Base-by-base conservation (phyloP, 108 stramenopile genomes). In the Pseudonitzschia multiseries region DNA sequence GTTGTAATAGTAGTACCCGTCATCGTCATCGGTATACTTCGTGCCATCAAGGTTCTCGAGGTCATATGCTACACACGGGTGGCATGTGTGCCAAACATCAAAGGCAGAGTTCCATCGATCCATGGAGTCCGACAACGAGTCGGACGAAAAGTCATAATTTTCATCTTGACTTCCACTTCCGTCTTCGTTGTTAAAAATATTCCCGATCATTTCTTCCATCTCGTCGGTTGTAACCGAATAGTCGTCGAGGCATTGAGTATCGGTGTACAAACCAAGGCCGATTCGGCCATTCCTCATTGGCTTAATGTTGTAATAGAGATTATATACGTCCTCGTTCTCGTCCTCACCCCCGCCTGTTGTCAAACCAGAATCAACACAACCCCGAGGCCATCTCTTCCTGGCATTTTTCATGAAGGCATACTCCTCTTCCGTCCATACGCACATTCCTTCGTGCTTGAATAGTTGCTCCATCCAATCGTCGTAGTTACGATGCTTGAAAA, bases 401-500 rank as follows among this genome's bases (percentile, higher is more conserved):
- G 74, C 76, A 28, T 64, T 50, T 17, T 75, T 78, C 81, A 73
- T 76, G 40, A 81, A 74, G 26, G 79, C 63, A 52, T 87, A 87
- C 44, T 82, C 76, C 14, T 87, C 82, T 2, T 84, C 81, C 24
- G 64, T 28, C 90, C 88, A 89, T 4, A 84, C 67, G 57, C 87
- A 89, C 41, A 79, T 61, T 21, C 84, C 88, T 60, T 84, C 78
- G 70, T 92, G 88, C 62, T 92, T 89, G 72, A 92, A 87, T 8
- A 92, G 81, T 57, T 89, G 90, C 65, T 86, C 87, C 76, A 87
- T 84, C 78, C 81, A 89, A 27, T 84, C 82, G 44, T 83, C 75
- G 57, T 80, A 85, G 27, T 70, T 71, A 8, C 61, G 63, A n/a
- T 87, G 77, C 51, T 87, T 89, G 83, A 84, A 89, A 72, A 86